A percentile compares a stretch with the other conserved stretches of the same genome.
phyloP scores from a whole-genome alignment of 805 yeast genomes.

The Wickerhamiella siamensis region DNA sequence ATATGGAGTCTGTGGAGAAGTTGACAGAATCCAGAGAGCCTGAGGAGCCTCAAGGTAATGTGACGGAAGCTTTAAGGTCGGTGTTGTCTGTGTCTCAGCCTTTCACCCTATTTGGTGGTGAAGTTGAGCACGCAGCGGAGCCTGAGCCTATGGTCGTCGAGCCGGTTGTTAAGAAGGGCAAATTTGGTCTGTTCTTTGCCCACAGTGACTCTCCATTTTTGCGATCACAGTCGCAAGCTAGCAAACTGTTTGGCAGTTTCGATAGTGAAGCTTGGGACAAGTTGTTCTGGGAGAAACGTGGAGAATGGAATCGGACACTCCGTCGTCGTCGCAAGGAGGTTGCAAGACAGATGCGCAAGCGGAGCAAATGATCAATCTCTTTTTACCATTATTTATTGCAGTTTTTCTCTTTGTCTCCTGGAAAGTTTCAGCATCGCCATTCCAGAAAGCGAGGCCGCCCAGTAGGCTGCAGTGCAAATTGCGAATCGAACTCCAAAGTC shows the following conservation, averaged over 20 bases:
- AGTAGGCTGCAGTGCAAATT: background rate
- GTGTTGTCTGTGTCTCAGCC: constrained; percentile 35
- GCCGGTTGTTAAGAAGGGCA: constrained; percentile 13
- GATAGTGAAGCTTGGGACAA: constrained; percentile 42
- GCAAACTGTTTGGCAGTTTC: constrained; percentile 32
- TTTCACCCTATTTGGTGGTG: constrained; percentile 32
- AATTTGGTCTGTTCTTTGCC: constrained; percentile 54
- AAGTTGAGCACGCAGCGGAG: constrained; percentile 16
- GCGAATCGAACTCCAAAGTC: background rate
- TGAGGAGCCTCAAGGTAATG: no score
- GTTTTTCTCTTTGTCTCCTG: background rate
- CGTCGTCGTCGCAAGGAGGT: constrained; percentile 66
- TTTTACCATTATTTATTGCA: background rate
- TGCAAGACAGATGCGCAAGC: constrained; percentile 41
- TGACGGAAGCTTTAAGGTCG: constrained; percentile 47
- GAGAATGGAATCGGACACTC: constrained; percentile 62
- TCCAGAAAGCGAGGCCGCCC: background rate
- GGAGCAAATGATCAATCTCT: background rate
- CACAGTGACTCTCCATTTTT: constrained; percentile 80
- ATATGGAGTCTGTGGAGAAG: constrained; percentile 5
- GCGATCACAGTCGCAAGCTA: constrained; percentile 68
- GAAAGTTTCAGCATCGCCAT: background rate
- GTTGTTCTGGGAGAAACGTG: constrained; percentile 74
- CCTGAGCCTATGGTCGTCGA: constrained; percentile 16
- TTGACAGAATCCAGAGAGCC: no score